Conservation (phyloP, 2,329 filamentous ascomycete genomes). For the Teratosphaeria viscida region DNA sequence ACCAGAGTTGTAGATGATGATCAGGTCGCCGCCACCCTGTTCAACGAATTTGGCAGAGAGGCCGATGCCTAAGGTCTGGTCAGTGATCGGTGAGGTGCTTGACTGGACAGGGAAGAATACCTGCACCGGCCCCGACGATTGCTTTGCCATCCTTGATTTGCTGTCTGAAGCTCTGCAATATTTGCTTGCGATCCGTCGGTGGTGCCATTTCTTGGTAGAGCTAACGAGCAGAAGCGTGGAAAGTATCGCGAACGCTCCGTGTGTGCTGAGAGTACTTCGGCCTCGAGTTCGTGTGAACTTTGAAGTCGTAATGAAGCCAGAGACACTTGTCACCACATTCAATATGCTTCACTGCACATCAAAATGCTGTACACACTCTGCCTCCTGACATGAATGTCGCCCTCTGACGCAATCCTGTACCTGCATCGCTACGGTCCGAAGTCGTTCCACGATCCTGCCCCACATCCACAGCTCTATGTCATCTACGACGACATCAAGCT, state of each 20-base stretch:
- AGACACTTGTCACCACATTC: background rate
- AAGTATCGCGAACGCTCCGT: background rate
- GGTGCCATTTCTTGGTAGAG: conserved; percentile 42
- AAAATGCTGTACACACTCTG: background rate
- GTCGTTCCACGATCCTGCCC: background rate
- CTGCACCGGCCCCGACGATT: conserved; percentile 59
- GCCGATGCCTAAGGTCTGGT: conserved; percentile 45
- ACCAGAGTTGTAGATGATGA: conserved; percentile 63
- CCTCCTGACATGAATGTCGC: background rate
- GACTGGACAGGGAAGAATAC: conserved; percentile 17
- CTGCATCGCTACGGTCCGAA: background rate
- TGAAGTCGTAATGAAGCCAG: no score
- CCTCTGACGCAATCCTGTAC: background rate
- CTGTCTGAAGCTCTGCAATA: conserved; percentile 45
- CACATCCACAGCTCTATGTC: background rate
- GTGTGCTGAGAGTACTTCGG: background rate
- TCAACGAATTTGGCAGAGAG: conserved; percentile 63
- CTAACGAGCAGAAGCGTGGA: background rate
- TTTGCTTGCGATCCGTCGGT: conserved; percentile 46
- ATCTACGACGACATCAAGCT: background rate
- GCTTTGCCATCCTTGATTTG: conserved; percentile 46
- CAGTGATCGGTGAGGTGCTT: background rate
- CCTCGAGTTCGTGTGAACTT: no score
- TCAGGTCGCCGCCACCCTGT: conserved; percentile 56
- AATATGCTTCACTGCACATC: background rate